These are phyloP conservation scores for Ettlia oleoabundans DNA, from an alignment of 139 green algal species.

Conservation along the genomic window DNA sequence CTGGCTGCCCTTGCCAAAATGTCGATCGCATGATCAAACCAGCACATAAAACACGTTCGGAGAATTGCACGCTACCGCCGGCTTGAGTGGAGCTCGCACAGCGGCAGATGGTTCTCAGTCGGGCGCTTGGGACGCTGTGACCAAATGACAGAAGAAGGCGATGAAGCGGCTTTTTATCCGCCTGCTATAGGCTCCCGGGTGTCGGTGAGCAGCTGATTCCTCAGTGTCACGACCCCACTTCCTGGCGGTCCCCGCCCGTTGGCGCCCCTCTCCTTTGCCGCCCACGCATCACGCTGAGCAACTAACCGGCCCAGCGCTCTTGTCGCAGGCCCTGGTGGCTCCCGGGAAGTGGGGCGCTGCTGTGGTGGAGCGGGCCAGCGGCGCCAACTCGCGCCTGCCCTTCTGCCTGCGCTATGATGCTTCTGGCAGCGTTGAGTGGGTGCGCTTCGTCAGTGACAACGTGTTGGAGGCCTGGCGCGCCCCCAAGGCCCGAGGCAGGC, in stretches of 20 bases:
- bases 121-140: background rate
- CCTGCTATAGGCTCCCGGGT: background rate
- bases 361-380: background rate
- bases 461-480: slow-evolving; percentile 3
- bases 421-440: background rate
- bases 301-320: background rate
- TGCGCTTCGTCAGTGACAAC: background rate
- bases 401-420: background rate
- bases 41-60: too few relatives aligned
- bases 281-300: background rate
- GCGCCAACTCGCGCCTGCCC: background rate
- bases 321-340: background rate
- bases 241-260: too few relatives aligned
- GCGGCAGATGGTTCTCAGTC: background rate
- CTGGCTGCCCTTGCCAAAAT: too few relatives aligned
- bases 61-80: too few relatives aligned
- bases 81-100: too few relatives aligned
- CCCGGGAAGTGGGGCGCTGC: slow-evolving; percentile 5
- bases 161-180: background rate
- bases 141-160: background rate
- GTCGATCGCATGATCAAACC: too few relatives aligned
- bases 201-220: background rate
- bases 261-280: too few relatives aligned
- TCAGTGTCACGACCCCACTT: too few relatives aligned
- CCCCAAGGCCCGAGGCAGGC: background rate